A percentile compares a stretch with the other conserved stretches of the same genome.
Evolutionary conservation across 805 yeast species (phyloP).

Genomic region (Ogataea dorogensis): DNA sequence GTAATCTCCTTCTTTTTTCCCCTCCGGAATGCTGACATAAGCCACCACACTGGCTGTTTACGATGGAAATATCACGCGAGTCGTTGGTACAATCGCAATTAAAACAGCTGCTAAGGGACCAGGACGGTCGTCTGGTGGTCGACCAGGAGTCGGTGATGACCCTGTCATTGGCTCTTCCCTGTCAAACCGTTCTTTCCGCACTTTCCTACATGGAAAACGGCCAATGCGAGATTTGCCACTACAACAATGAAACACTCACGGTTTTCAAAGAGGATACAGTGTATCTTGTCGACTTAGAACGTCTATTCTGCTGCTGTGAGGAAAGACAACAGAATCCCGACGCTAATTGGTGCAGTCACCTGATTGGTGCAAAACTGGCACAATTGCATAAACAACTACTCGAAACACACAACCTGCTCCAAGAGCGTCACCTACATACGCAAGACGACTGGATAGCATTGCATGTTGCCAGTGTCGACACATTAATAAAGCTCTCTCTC

Average conservation of each 20-base stretch:
- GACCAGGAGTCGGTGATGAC: slow-evolving; percentile 19
- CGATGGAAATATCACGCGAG: slow-evolving; percentile 3
- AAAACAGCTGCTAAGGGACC: slow-evolving; percentile 6
- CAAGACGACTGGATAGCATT: slow-evolving; percentile 3
- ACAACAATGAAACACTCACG: slow-evolving; percentile 2
- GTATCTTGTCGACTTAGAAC: slow-evolving; percentile 10
- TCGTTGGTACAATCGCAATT: slow-evolving; percentile 12
- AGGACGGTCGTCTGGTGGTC: slow-evolving; percentile 8
- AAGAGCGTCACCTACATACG: neutral
- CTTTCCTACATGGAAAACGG: slow-evolving; percentile 14
- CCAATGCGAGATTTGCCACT: slow-evolving; percentile 8
- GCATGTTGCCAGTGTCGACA: slow-evolving; percentile 1
- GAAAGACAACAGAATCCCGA: neutral
- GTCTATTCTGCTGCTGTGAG: slow-evolving; percentile 17
- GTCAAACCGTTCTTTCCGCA: slow-evolving; percentile 9
- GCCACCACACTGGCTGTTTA: neutral
- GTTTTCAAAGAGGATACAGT: slow-evolving; percentile 1
- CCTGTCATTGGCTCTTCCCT: slow-evolving; percentile 12
- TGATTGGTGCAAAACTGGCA: slow-evolving; percentile 2
- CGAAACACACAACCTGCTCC: slow-evolving; percentile 1
- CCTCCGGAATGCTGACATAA: slow-evolving; percentile 2
- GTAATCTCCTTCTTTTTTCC: neutral
- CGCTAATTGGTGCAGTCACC: slow-evolving; percentile 8
- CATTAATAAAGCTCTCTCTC: neutral
- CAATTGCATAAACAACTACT: slow-evolving; percentile 1